Percentiles rank a stretch among this genome's conserved stretches.
Evolutionary conservation across 2,329 filamentous ascomycete genomes (phyloP).

Genomic region (Xylariaceae sp.): DNA sequence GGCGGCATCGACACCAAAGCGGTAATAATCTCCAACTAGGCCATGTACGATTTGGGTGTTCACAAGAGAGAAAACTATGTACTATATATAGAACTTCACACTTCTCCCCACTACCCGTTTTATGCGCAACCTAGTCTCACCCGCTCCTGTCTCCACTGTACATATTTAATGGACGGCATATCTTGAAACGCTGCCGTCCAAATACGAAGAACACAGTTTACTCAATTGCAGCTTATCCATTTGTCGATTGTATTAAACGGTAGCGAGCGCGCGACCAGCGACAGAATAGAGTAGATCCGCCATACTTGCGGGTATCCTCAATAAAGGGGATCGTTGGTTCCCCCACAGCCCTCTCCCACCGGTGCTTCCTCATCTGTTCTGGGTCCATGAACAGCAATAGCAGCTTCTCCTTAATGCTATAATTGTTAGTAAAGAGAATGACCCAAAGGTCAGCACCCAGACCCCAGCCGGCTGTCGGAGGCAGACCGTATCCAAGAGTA

Average conservation of each 20-base stretch:
- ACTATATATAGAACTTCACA: conserved; percentile 23
- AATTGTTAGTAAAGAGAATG: conserved; percentile 96
- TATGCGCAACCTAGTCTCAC: conserved; percentile 2
- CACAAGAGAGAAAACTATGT: conserved; percentile 20
- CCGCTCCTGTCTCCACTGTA: conserved; percentile 9
- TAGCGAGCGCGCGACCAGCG: conserved; percentile 2
- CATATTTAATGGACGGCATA: conserved; percentile 14
- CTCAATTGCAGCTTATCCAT: conserved; percentile 6
- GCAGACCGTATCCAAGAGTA: conserved; percentile 85
- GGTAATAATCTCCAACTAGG: conserved; percentile 6
- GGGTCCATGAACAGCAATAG: conserved; percentile 95
- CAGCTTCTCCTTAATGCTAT: conserved; percentile 93
- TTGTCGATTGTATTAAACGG: conserved; percentile 16
- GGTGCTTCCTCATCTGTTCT: conserved; percentile 23
- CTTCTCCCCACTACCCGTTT: conserved; percentile 19
- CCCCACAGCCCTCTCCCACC: conserved; percentile 16
- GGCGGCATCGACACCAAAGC: conserved; percentile 28
- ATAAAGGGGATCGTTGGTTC: conserved; percentile 24
- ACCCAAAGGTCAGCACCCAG: conserved; percentile 83
- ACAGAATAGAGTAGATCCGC: background rate
- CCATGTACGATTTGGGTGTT: conserved; percentile 9
- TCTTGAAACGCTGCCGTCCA: background rate
- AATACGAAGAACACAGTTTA: background rate
- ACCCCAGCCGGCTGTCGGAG: conserved; percentile 94
- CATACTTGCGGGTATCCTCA: conserved; percentile 27